Evolutionary conservation across 345 rosid species (phyloP).

Genomic region (Excoecaria cochinchinensis): DNA sequence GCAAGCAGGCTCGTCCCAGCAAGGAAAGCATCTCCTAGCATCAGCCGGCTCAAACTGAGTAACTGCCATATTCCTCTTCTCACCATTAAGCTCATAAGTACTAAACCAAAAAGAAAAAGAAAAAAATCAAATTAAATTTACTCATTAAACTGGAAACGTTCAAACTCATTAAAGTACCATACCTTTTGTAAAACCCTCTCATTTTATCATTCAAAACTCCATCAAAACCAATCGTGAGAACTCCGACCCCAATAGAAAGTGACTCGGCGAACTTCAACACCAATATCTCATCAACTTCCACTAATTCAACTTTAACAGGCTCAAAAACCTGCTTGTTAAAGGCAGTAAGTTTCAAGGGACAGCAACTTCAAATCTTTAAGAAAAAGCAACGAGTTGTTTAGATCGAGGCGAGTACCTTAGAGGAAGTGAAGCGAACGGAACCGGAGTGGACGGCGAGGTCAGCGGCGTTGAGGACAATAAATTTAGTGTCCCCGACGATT

Average conservation of each 20-base stretch:
- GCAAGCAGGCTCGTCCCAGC: conserved; percentile 99
- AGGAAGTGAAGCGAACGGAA: conserved; percentile 58
- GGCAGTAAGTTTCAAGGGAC: not conserved
- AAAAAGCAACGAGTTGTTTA: not conserved
- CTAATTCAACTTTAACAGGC: conserved; percentile 48
- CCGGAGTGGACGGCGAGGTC: conserved; percentile 59
- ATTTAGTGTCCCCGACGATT: conserved; percentile 53
- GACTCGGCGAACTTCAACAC: conserved; percentile 65
- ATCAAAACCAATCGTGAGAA: conserved; percentile 52
- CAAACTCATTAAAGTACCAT: not conserved
- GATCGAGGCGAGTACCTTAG: conserved; percentile 44
- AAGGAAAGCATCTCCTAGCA: conserved; percentile 93
- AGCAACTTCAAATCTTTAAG: not conserved
- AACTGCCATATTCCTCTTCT: conserved; percentile 96
- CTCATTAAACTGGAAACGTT: not conserved
- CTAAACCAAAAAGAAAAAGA: conserved; percentile 25
- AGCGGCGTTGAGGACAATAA: conserved; percentile 91
- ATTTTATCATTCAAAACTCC: conserved; percentile 78
- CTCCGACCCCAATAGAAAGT: conserved; percentile 74
- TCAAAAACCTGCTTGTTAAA: conserved; percentile 42
- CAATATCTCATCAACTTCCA: conserved; percentile 72
- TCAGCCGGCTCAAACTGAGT: conserved; percentile 97
- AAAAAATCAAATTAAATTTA: not conserved
- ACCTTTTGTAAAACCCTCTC: conserved; percentile 97
- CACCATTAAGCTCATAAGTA: conserved; percentile 71